Conservation (phyloP, 192 early-diverging fungal species). For the Radiomyces spectabilis region DNA sequence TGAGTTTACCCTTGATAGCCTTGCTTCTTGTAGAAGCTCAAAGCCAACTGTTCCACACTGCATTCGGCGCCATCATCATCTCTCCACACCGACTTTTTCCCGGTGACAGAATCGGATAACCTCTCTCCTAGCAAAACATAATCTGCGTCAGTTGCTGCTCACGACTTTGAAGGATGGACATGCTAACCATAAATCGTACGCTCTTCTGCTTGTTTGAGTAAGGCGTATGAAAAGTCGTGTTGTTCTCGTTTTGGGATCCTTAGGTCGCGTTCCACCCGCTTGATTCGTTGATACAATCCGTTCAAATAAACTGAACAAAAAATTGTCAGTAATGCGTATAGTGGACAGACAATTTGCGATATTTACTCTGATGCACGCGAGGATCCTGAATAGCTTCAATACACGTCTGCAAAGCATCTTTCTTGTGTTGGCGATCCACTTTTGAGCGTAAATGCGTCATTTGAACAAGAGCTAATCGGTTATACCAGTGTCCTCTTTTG, state of each 20-base stretch:
- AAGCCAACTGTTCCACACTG: slow-evolving; percentile 53
- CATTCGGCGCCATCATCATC: slow-evolving; percentile 50
- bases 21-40: slow-evolving; percentile 53
- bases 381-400: slow-evolving; percentile 51
- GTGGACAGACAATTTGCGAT: not conserved
- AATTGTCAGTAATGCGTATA: not conserved
- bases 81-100: slow-evolving; percentile 39
- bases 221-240: slow-evolving; percentile 41
- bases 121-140: slow-evolving; percentile 8
- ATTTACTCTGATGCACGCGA: slow-evolving; percentile 47
- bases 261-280: slow-evolving; percentile 34
- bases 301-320: slow-evolving; percentile 29
- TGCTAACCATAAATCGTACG: slow-evolving; percentile 31
- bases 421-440: slow-evolving; percentile 10
- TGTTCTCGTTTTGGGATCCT: slow-evolving; percentile 37
- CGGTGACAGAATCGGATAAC: slow-evolving; percentile 25
- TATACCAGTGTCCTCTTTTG: slow-evolving; percentile 59
- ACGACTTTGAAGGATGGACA: no score
- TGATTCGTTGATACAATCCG: slow-evolving; percentile 32
- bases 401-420: slow-evolving; percentile 44
- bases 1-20: slow-evolving; percentile 53
- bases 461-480: slow-evolving; percentile 53
- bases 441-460: slow-evolving; percentile 37
- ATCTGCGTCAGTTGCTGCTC: not conserved
- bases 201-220: slow-evolving; percentile 25